Evolutionary conservation across 495 filamentous ascomycete genomes (phyloP), one percentile per base, ranked within the genome.

Genomic region (Aspergillus indologenus): DNA sequence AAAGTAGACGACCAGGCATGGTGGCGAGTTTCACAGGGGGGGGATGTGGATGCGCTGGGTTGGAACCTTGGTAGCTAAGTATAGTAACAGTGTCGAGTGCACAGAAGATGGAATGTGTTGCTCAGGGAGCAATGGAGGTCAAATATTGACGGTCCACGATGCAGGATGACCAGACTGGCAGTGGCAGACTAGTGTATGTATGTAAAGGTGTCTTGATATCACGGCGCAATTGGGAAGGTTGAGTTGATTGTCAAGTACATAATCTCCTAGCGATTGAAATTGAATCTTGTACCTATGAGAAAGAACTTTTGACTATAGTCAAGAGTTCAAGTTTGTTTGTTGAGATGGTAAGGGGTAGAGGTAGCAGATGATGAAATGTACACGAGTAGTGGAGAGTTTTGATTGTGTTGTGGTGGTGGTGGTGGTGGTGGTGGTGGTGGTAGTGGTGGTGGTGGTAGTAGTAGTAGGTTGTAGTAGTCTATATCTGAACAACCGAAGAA

Each of bases 1-100:
- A 68, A 55, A 79, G 70, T 47, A 79, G 65, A 64, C 77, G 77
- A 67, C 77, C 77, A 53, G 77, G 77, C 77, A 79, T 79, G 40
- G 53, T 71, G 65, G 26, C 43, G 22, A 20, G 6, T 7, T 20
- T 53, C n/a, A 11, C 23, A 4, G 20, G n/a, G n/a, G n/a, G n/a
- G n/a, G n/a, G n/a, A n/a, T n/a, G 19, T 50, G 55, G 23, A 18
- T 43, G 34, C 34, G 34, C 34, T 40, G 34, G 12, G 2, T 50
- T 42, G 43, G 45, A 45, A 22, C 26, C 22, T 22, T 53, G n/a
- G 9, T 40, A 40, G 19, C n/a, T 17, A 26, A 45, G n/a, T 55
- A 19, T 21, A 60, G 19, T 22, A 24, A 20, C 24, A 19, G 31
- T 52, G 44, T 40, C 23, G 44, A 48, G 45, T 34, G 40, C 20